Conservation (phyloP, 2,329 filamentous ascomycete genomes). For the Calonectria honghensis region DNA sequence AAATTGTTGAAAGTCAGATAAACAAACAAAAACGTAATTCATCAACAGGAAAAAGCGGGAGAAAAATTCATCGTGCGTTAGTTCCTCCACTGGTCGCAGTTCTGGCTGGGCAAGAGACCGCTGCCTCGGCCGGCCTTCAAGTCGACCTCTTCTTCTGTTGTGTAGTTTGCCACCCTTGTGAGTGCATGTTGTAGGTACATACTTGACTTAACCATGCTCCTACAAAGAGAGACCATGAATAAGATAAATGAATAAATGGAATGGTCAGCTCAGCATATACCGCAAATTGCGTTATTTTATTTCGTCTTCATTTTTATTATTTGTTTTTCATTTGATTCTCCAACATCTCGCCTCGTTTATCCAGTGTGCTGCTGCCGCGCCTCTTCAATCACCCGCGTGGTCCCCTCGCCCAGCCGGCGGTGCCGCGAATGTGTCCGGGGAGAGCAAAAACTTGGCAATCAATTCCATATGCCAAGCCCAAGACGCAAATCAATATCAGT, state of each 20-base stretch:
- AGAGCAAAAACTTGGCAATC: conserved; percentile 7
- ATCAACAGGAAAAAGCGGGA: conserved; percentile 5
- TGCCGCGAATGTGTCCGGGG: conserved; percentile 1
- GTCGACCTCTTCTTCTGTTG: neutral
- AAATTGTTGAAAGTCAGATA: neutral
- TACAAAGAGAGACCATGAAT: neutral
- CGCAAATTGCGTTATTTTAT: neutral
- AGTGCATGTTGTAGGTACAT: neutral
- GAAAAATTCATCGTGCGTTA: neutral
- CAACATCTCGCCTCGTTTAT: neutral
- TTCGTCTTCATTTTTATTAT: neutral
- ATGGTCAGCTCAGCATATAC: neutral
- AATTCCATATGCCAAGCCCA: conserved; percentile 17
- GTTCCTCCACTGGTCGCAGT: neutral
- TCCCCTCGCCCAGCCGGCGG: conserved; percentile 6
- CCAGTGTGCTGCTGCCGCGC: neutral
- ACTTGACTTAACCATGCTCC: neutral
- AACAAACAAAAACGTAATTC: conserved; percentile 8
- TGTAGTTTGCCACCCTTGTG: neutral
- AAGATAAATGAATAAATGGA: neutral
- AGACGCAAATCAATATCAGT: conserved; percentile 21
- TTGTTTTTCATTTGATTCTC: neutral
- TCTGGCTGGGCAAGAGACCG: neutral
- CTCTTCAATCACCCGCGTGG: neutral
- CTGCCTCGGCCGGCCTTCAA: conserved; percentile 1